Evolutionary conservation across 2,329 filamentous ascomycete species (phyloP), one percentile per base, ranked within the genome.

Genomic region (Fusarium goolgardi): DNA sequence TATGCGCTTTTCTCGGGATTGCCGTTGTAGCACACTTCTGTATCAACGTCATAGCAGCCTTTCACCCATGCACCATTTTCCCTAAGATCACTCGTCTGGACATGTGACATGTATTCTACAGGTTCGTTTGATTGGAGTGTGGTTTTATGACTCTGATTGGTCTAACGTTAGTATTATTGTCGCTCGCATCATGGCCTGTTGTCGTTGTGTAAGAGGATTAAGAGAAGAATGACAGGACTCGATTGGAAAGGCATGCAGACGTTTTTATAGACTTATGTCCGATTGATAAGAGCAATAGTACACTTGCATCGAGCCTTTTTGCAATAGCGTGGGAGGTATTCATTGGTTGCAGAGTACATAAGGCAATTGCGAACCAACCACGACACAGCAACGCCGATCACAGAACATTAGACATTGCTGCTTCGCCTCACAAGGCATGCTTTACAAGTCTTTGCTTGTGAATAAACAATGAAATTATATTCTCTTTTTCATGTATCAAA

Each of bases 361-460:
- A 44, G 23, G 25, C 25, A n/a, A n/a, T 27, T 29, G 25, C 23
- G 16, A n/a, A 44, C 41, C 18, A 44, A 32, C 21, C 15, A 49
- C 13, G 12, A 37, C 31, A 15, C 13, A 32, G 13, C 27, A 29
- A 29, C 27, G 27, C 10, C 54, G 32, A 60, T 60, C 37, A 60
- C 23, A 16, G 23, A 21, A 21, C 32, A 23, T 4, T 20, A 15
- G 29, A 23, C 11, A 7, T 25, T 10, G 10, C 5, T 11, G 40
- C 56, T 54, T 27, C 23, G 41, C 46, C 59, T 46, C 29, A 41
- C 18, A n/a, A 43, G 15, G 47, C 47, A 21, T 27, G 40, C 4
- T 11, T 12, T 3, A 0, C 34, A 35, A 35, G 5, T 6, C 18
- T n/a, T 15, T 9, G 3, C 4, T 35, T 40, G 6, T 15, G 5